Base-by-base conservation (phyloP, 495 filamentous ascomycete genomes). In the Amniculicola lignicola region DNA sequence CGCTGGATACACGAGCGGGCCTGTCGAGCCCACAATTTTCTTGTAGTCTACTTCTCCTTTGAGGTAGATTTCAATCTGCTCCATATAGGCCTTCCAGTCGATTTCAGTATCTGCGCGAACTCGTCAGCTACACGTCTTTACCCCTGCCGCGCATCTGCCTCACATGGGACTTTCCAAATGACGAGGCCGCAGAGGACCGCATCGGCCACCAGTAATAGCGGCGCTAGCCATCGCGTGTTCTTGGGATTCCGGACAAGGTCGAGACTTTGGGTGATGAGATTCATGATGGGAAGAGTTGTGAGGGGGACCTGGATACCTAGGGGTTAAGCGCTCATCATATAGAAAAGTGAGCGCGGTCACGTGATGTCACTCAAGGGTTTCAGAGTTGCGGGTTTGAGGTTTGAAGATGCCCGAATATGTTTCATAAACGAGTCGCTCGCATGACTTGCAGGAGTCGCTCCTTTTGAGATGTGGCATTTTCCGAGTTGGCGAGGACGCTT, bases 51-150 rank as follows among this genome's bases (percentile, higher is more conserved):
- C 82, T 75, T 96, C 92, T 40, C 93, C 93, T 5, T 79, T 74
- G 23, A 89, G 66, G 63, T 86, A 93, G 28, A 90, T 85, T 22
- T 79, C 70, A 46, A 96, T 74, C 62, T 98, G 93, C 62, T 96
- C 79, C 91, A 97, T 97, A 70, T 98, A 98, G 1, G 92, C 89
- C 46, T 76, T 79, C 93, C 93, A 98, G 72, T 98, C 93, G 65
- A 98, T 98, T 69, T 98, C 93, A 37, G 93, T 98, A 69, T 98
- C 93, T 97, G 63, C n/a, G n/a, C n/a, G 23, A 42, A 35, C 6
- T 6, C 6, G 45, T 59, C 37, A 53, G 41, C 16, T 36, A 33
- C 42, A 50, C 50, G 42, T 54, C 24, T 59, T 39, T 31, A 22
- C 9, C 1, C 1, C 23, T 18, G 11, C 6, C 28, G 5, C 4